Conservation (phyloP, 768 basidiomycete species). For the Coprinopsis marcescibilis region DNA sequence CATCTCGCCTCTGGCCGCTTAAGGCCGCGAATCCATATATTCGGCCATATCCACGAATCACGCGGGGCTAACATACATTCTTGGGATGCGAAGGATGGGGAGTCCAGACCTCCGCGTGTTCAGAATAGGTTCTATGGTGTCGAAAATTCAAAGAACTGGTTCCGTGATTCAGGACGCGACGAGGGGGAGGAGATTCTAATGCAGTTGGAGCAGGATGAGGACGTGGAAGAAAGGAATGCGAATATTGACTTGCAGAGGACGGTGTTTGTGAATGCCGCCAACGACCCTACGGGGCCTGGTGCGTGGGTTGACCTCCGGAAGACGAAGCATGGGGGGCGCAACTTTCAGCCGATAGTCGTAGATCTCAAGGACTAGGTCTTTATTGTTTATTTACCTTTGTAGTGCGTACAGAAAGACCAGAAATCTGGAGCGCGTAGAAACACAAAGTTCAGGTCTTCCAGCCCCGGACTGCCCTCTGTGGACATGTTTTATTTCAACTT, state of each 20-base stretch:
- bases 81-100: conserved; percentile 22
- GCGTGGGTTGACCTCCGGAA: conserved; percentile 19
- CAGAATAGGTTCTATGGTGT: conserved; percentile 17
- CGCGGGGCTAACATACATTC: conserved; percentile 39
- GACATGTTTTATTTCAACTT: no score
- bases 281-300: conserved; percentile 27
- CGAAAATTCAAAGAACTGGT: conserved; percentile 1
- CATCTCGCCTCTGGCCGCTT: conserved; percentile 29
- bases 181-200: neutral
- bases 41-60: conserved; percentile 68
- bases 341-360: conserved; percentile 38
- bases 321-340: conserved; percentile 31
- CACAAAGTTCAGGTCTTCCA: no score
- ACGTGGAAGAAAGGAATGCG: neutral
- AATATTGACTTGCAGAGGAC: conserved; percentile 20
- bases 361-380: conserved; percentile 35
- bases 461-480: no score
- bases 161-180: neutral
- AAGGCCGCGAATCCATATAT: conserved; percentile 42
- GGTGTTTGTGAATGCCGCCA: conserved; percentile 42
- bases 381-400: no score
- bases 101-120: conserved; percentile 15
- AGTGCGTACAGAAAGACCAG: no score
- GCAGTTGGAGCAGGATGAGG: neutral
- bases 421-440: no score